Percentiles rank a stretch among this genome's conserved stretches.
Evolutionary conservation across 2,329 filamentous ascomycete genomes (phyloP).

Genomic region (Trichoderma gracile): DNA sequence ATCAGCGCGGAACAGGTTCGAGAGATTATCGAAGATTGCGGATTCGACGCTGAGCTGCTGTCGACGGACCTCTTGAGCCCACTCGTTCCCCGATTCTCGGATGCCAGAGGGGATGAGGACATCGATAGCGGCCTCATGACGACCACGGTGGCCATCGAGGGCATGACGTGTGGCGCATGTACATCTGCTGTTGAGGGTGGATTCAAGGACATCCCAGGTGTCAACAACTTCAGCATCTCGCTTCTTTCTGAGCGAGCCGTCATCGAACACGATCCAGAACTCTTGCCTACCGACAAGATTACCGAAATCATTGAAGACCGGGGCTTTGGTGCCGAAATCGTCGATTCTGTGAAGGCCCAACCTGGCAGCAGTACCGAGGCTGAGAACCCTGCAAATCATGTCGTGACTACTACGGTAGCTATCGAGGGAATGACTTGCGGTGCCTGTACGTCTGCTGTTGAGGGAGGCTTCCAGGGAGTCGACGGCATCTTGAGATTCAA

Average conservation of each 20-base stretch:
- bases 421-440: slow-evolving; percentile 98
- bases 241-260: slow-evolving; percentile 83
- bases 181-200: slow-evolving; percentile 82
- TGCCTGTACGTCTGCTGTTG: slow-evolving; percentile 89
- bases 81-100: slow-evolving; percentile 42
- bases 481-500: slow-evolving; percentile 86
- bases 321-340: slow-evolving; percentile 76
- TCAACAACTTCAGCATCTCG: slow-evolving; percentile 78
- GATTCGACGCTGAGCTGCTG: slow-evolving; percentile 89
- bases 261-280: slow-evolving; percentile 70
- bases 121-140: slow-evolving; percentile 51
- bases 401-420: slow-evolving; percentile 77
- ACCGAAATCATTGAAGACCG: slow-evolving; percentile 65
- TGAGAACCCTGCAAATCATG: slow-evolving; percentile 42
- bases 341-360: slow-evolving; percentile 65
- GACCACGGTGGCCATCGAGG: slow-evolving; percentile 76
- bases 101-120: slow-evolving; percentile 41
- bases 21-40: slow-evolving; percentile 87
- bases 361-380: slow-evolving; percentile 26
- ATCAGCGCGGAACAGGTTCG: slow-evolving; percentile 74
- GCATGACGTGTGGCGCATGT: slow-evolving; percentile 91
- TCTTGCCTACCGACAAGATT: slow-evolving; percentile 55
- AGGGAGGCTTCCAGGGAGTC: slow-evolving; percentile 74
- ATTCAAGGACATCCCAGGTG: slow-evolving; percentile 71
- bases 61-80: slow-evolving; percentile 71